Base-by-base conservation (phyloP, 345 rosid species). In the Salix suchowensis region DNA sequence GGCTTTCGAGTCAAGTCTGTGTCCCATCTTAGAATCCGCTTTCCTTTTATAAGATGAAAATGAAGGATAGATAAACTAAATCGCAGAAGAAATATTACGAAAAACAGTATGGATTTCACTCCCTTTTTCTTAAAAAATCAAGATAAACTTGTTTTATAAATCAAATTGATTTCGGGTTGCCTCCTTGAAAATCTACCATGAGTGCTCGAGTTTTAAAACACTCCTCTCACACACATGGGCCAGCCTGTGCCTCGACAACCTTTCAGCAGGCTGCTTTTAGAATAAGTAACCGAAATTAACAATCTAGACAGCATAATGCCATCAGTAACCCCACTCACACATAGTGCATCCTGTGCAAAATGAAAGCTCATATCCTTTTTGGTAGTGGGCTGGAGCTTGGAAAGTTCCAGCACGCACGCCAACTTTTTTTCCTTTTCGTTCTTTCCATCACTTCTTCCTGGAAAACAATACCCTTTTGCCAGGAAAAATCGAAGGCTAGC, bases 171-270 rank as follows among this genome's bases (percentile, higher is more conserved):
- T 36, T 36, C 7, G 37, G 37, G 37, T 36, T 36, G 37, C 37
- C 37, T 5, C 37, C 37, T 36, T 36, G 37, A 36, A 36, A 36
- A 36, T 36, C 44, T 13, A 9, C 44, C 42, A 36, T 39, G 2
- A 39, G 42, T 40, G 44, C 37, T 36, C 37, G 2, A 10, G 12
- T 40, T 40, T 2, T 40, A 69, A 32, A 30, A 65, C 37, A 66
- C 62, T 61, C 81, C 46, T 65, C 64, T 72, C 83, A 86, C 85
- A 85, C 83, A 86, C 85, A 85, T 79, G 85, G 85, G 87, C 81
- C 88, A 84, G 84, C 76, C 85, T 84, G 89, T 81, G 79, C 78
- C 42, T 80, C 78, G 62, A 81, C 66, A 54, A 46, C 46, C 78
- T 18, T 70, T 13, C 62, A 44, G 44, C 80, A 76, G 39, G 30